Conservation (phyloP, 352 stramenopile genomes). For the Phytophthora tubulina region DNA sequence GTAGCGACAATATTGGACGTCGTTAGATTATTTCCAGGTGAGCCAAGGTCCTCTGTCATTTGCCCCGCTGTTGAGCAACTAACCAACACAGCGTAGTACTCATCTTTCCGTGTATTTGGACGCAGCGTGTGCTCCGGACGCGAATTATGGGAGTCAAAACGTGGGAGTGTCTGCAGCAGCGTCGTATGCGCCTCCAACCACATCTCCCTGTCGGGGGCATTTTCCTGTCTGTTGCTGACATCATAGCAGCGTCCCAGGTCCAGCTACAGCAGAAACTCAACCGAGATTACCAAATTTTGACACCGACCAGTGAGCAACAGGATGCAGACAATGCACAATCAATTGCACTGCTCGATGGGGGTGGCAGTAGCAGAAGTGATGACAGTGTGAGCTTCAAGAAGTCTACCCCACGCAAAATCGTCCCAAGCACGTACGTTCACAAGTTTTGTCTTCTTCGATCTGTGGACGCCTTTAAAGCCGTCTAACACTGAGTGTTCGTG, state of each 20-base stretch:
- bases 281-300: constrained; percentile 22
- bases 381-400: constrained; percentile 14
- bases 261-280: constrained; percentile 30
- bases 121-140: constrained; percentile 56
- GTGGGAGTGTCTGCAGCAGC: constrained; percentile 51
- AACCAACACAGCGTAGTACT: constrained; percentile 47
- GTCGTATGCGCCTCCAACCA: constrained; percentile 49
- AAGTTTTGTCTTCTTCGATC: background rate
- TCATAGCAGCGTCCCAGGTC: constrained; percentile 44
- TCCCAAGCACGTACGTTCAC: constrained; percentile 44
- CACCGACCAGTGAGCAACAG: constrained; percentile 9
- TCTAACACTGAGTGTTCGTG: background rate
- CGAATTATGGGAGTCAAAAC: constrained; percentile 61
- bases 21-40: constrained; percentile 69
- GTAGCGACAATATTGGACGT: constrained; percentile 49
- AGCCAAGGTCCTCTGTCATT: background rate
- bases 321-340: background rate
- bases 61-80: background rate
- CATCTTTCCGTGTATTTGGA: constrained; percentile 71
- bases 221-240: constrained; percentile 54
- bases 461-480: background rate
- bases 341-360: constrained; percentile 10
- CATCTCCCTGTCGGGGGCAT: constrained; percentile 3
- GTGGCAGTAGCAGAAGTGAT: constrained; percentile 21
- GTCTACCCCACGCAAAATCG: constrained; percentile 46